phyloP scores from a whole-genome alignment of 192 early-diverging fungal genomes.

The Umbelopsis sp. region DNA sequence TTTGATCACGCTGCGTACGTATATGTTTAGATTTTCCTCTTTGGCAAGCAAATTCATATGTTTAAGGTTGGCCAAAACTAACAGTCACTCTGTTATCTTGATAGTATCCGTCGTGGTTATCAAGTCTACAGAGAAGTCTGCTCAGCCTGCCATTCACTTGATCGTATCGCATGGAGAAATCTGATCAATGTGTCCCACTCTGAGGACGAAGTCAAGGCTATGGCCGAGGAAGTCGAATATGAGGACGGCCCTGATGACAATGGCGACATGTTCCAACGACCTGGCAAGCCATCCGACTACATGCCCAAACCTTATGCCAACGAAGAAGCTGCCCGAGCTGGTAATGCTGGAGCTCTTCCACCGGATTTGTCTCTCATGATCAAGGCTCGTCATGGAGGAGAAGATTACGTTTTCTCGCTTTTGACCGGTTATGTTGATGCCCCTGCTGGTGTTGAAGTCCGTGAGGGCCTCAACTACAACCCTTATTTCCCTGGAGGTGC shows the following conservation, averaged over 20 bases:
- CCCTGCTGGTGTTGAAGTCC: conserved; percentile 89
- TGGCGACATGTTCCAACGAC: conserved; percentile 91
- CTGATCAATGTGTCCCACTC: conserved; percentile 94
- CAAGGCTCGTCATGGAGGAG: conserved; percentile 94
- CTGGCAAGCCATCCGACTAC: conserved; percentile 93
- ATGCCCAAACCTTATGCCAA: conserved; percentile 93
- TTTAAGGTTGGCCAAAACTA: background rate
- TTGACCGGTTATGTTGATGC: conserved; percentile 94
- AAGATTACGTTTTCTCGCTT: conserved; percentile 95
- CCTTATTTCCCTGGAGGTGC: conserved; percentile 99
- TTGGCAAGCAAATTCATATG: background rate
- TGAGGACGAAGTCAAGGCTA: conserved; percentile 88
- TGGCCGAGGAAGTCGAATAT: conserved; percentile 93
- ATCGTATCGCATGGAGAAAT: conserved; percentile 93
- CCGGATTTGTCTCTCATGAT: conserved; percentile 95
- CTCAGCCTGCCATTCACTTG: conserved; percentile 95
- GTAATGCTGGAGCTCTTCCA: conserved; percentile 93
- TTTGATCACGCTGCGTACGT: conserved; percentile 90
- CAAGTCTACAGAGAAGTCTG: conserved; percentile 99
- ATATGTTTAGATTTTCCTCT: background rate
- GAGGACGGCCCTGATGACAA: conserved; percentile 90
- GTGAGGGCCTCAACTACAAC: conserved; percentile 98
- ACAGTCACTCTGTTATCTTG: conserved; percentile 22
- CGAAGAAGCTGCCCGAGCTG: conserved; percentile 94
- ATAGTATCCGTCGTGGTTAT: conserved; percentile 95